Conservation (phyloP, 1,284 basidiomycete genomes). For the Clitocybe nebularis region DNA sequence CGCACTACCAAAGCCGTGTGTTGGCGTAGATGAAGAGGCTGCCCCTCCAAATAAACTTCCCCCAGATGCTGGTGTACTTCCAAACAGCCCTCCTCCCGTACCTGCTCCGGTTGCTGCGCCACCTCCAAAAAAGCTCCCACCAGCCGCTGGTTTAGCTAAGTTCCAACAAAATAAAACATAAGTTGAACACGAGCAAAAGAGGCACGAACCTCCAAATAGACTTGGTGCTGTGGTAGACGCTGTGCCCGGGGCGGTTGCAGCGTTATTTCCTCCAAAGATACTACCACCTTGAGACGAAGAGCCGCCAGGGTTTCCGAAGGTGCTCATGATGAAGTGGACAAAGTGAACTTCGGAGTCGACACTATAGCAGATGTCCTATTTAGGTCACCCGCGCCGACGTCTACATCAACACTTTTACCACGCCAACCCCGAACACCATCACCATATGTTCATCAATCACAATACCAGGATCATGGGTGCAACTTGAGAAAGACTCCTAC, state of each 20-base stretch:
- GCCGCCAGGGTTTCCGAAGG: no score
- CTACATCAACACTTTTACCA: no score
- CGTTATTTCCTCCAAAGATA: slow-evolving; percentile 20
- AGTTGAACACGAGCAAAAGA: neutral
- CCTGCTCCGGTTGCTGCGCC: slow-evolving; percentile 7
- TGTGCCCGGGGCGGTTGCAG: slow-evolving; percentile 13
- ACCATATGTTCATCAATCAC: no score
- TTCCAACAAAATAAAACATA: slow-evolving; percentile 17
- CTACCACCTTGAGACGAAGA: slow-evolving; percentile 12
- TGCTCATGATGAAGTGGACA: no score
- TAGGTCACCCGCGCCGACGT: no score
- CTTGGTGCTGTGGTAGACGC: slow-evolving; percentile 11
- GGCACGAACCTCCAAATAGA: slow-evolving; percentile 17
- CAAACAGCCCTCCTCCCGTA: slow-evolving; percentile 14
- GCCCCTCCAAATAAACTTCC: slow-evolving; percentile 20
- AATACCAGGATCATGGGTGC: no score
- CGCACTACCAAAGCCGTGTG: slow-evolving; percentile 22
- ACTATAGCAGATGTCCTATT: no score
- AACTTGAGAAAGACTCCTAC: no score
- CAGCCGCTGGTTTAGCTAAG: slow-evolving; percentile 13
- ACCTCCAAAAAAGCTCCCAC: slow-evolving; percentile 19
- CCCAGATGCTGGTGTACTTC: slow-evolving; percentile 11
- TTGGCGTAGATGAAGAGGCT: slow-evolving; percentile 7
- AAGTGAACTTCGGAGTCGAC: no score
- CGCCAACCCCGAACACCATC: no score